Evolutionary conservation across 768 basidiomycete genomes (phyloP).

Genomic region (Tylopilus vinaceipallidus): DNA sequence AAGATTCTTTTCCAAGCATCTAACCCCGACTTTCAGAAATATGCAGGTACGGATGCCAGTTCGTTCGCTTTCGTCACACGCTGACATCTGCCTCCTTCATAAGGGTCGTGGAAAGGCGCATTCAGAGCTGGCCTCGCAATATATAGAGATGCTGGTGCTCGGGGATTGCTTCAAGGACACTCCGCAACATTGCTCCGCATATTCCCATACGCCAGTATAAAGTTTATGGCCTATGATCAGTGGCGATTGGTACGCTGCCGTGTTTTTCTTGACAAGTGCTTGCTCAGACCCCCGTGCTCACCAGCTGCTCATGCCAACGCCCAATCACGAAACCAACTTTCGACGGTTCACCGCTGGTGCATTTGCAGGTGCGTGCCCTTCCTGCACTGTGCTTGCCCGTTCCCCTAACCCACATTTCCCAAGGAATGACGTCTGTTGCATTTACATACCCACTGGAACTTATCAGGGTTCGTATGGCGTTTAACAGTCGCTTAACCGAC

Average conservation of each 20-base stretch:
- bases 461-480: conserved; percentile 94
- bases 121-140: conserved; percentile 75
- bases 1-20: conserved; percentile 99
- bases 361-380: conserved; percentile 62
- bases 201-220: conserved; percentile 96
- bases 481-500: conserved; percentile 34
- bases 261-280: background rate
- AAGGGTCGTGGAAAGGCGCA: conserved; percentile 88
- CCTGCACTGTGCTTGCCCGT: background rate
- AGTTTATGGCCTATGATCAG: conserved; percentile 95
- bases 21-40: conserved; percentile 91
- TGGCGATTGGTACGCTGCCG: conserved; percentile 60
- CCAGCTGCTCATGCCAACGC: conserved; percentile 85
- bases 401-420: background rate
- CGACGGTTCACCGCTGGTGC: conserved; percentile 87
- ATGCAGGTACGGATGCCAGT: conserved; percentile 65
- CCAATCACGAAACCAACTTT: conserved; percentile 69
- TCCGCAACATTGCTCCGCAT: conserved; percentile 91
- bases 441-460: conserved; percentile 96
- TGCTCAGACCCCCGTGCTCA: background rate
- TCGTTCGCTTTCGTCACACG: conserved; percentile 25
- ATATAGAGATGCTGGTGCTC: conserved; percentile 59
- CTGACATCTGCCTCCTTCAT: conserved; percentile 8
- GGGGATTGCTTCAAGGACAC: conserved; percentile 93
- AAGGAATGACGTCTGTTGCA: conserved; percentile 83